Conservation (phyloP, 108 stramenopile genomes). For the Cyclotella kingstonii region DNA sequence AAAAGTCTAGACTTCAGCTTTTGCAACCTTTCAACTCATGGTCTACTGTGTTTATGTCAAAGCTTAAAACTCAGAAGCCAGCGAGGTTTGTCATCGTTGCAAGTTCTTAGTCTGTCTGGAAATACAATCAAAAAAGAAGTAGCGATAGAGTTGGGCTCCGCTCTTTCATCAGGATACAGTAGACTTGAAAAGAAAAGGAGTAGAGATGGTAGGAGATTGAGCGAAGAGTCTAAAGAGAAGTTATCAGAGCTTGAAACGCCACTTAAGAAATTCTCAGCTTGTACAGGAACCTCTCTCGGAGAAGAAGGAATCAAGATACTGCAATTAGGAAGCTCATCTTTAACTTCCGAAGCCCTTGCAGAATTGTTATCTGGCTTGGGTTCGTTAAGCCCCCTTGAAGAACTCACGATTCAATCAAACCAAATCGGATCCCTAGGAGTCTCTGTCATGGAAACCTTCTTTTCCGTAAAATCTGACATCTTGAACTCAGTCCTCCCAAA, state of each 20-base stretch:
- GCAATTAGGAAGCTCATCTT: slow-evolving; percentile 66
- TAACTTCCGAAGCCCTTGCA: slow-evolving; percentile 49
- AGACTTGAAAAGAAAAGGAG: slow-evolving; percentile 15
- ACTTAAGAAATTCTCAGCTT: too few species aligned
- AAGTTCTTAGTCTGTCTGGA: slow-evolving; percentile 71
- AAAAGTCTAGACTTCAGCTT: slow-evolving; percentile 81
- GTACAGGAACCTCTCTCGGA: too few species aligned
- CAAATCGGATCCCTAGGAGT: slow-evolving; percentile 63
- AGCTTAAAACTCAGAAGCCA: slow-evolving; percentile 51
- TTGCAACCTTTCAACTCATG: slow-evolving; percentile 62
- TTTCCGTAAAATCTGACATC: slow-evolving; percentile 58
- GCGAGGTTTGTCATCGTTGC: slow-evolving; percentile 49
- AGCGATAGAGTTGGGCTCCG: slow-evolving; percentile 66
- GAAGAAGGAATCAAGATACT: slow-evolving; percentile 65
- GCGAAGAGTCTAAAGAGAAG: background rate
- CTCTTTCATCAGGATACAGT: slow-evolving; percentile 51
- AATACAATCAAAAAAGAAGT: slow-evolving; percentile 58
- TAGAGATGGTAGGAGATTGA: slow-evolving; percentile 11
- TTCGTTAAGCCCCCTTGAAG: slow-evolving; percentile 63
- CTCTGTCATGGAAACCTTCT: slow-evolving; percentile 55
- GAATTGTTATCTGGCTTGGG: slow-evolving; percentile 65
- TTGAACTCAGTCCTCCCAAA: slow-evolving; percentile 58
- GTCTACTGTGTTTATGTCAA: slow-evolving; percentile 54
- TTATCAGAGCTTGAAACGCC: too few species aligned
- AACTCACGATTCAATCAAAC: slow-evolving; percentile 76